Base-by-base conservation (phyloP, 2,329 filamentous ascomycete species). In the Fusarium aywerte region DNA sequence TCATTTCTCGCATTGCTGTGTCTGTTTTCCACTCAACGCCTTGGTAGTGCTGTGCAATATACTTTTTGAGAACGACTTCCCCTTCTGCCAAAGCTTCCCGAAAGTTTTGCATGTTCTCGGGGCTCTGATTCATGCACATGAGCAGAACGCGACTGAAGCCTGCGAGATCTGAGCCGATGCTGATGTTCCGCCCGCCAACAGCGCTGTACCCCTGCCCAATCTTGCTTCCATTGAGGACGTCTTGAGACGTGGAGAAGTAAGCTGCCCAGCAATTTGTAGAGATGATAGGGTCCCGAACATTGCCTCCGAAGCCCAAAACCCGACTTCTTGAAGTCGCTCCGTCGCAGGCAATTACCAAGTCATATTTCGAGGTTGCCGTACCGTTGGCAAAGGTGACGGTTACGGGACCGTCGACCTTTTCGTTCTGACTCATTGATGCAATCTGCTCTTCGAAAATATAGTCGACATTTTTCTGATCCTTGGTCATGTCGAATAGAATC, bases 11-110 rank as follows among this genome's bases (percentile, higher is more conserved):
- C 16, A 82, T 58, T 1, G 81, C 71, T 8, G 78, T 70, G 1
- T 70, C 63, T 12, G 72, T 70, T 36, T 80, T 76, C 85, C 85
- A 88, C 0, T 82, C 84, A 0, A 76, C 79, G 16, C 77, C 80
- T 4, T 72, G 59, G 35, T 83, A 82, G 2, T 81, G 65, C 29
- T 81, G 76, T 18, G 73, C 67, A 23, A 83, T 69, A 4, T 77
- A 73, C 1, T 74, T 65, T 57, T 84, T 84, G 6, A 67, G 51
- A 2, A 54, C 48, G 5, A 64, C 21, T 7, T 58, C 63, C 1
- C 71, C 73, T 38, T 72, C 29, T 23, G 74, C 77, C 38, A 70
- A 55, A 4, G 83, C 82, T 16, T 80, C 73, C 15, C 79, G 78
- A 53, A 84, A 84, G 0, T 72, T 51, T 7, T 62, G 31, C 3